A percentile compares a stretch with the other conserved stretches of the same genome.
Evolutionary conservation across 768 basidiomycete genomes (phyloP).

Genomic region (Suillus tomentosus): DNA sequence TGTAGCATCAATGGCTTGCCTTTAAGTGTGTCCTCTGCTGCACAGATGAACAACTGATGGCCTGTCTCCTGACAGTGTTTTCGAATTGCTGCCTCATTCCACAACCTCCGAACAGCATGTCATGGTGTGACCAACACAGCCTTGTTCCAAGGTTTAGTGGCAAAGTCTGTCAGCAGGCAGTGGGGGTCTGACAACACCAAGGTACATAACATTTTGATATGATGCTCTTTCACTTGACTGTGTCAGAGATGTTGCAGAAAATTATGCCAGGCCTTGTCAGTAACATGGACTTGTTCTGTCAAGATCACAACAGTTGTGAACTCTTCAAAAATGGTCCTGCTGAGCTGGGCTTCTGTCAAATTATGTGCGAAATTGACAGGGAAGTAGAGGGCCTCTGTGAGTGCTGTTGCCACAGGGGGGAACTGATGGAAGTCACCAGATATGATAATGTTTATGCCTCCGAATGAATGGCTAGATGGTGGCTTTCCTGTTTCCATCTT

Average conservation of each 20-base stretch:
- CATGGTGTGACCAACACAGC: constrained; percentile 32
- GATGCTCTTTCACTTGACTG: constrained; percentile 24
- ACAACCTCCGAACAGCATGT: constrained; percentile 30
- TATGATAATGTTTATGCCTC: constrained; percentile 42
- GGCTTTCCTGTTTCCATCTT: neutral
- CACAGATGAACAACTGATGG: neutral
- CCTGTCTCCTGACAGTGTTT: neutral
- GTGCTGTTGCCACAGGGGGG: constrained; percentile 15
- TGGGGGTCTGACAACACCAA: constrained; percentile 21
- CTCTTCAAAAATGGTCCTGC: constrained; percentile 27
- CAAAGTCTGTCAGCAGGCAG: constrained; percentile 20
- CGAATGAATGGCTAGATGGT: constrained; percentile 27
- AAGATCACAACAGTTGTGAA: constrained; percentile 36
- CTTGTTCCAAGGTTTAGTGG: constrained; percentile 23
- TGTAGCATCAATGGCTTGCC: neutral
- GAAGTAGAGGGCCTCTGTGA: constrained; percentile 12
- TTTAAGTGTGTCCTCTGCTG: neutral
- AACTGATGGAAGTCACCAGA: constrained; percentile 45
- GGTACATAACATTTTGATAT: constrained; percentile 29
- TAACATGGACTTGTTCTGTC: constrained; percentile 35
- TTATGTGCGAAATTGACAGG: constrained; percentile 10
- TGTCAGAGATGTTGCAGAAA: constrained; percentile 30
- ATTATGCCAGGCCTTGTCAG: constrained; percentile 32
- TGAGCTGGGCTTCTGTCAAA: constrained; percentile 13
- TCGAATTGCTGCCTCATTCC: constrained; percentile 25